Evolutionary conservation across 441 rosid species (phyloP).

Genomic region (Jatropha podagrica): DNA sequence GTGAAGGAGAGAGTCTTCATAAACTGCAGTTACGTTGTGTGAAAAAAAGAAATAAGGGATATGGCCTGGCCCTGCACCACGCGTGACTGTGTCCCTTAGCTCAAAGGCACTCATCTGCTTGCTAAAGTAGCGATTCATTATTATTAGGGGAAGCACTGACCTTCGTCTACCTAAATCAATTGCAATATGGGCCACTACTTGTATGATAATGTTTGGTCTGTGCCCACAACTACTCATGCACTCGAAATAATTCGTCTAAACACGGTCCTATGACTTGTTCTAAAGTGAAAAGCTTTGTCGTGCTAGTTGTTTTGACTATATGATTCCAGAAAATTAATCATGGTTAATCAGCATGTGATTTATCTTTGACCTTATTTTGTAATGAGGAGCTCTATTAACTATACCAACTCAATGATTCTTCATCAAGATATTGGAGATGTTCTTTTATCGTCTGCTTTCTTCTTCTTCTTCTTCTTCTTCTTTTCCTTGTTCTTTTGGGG

Average conservation of each 20-base stretch:
- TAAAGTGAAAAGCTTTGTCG: no score
- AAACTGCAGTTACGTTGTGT: no score
- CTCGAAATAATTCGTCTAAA: no score
- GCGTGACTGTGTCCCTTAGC: conserved; percentile 7
- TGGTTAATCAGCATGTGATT: neutral
- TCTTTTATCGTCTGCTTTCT: no score
- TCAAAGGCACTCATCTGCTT: neutral
- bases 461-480: no score
- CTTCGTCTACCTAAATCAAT: neutral
- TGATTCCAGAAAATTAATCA: no score
- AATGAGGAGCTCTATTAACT: neutral
- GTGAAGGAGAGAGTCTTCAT: neutral
- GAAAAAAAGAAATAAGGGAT: no score
- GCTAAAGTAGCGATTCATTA: neutral
- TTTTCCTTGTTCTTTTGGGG: neutral
- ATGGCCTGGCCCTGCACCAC: neutral
- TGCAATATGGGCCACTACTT: neutral
- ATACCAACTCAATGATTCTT: neutral
- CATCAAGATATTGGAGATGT: neutral
- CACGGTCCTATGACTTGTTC: no score
- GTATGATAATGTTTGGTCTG: neutral
- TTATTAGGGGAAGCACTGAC: neutral
- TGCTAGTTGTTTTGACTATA: no score
- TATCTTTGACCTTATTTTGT: neutral
- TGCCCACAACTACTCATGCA: neutral